These are phyloP conservation scores for Linnemannia exigua DNA, from an alignment of 192 early-diverging fungal species.

Conservation along the genomic window DNA sequence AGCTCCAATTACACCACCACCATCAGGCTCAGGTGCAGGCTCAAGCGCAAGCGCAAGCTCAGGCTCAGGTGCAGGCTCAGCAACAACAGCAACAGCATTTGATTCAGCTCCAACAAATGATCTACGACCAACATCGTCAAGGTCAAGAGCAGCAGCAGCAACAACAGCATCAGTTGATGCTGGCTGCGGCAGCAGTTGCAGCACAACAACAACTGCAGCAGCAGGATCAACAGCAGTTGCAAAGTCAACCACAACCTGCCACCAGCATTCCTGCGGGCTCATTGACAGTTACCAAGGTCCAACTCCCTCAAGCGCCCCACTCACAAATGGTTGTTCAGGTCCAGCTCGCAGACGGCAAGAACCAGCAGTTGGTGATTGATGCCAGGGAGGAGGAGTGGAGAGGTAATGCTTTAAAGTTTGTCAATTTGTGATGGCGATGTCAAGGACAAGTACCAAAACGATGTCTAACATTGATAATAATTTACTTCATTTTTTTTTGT, in stretches of 20 bases:
- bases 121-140: conserved; percentile 60
- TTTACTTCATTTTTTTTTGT: not conserved
- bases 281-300: conserved; percentile 32
- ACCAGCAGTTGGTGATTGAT: conserved; percentile 40
- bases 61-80: conserved; percentile 22
- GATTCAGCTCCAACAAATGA: conserved; percentile 58
- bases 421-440: not conserved
- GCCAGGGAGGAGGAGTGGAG: conserved; percentile 40
- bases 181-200: conserved; percentile 29
- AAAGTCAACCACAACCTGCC: conserved; percentile 24
- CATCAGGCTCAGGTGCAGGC: conserved; percentile 36
- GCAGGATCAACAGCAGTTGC: conserved; percentile 32
- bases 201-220: conserved; percentile 55
- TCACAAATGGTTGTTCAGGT: conserved; percentile 44
- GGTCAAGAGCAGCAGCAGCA: conserved; percentile 58
- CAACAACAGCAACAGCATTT: conserved; percentile 65
- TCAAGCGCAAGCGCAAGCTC: conserved; percentile 37
- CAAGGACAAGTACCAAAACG: not conserved
- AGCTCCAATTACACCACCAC: conserved; percentile 40
- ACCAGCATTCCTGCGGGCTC: conserved; percentile 27
- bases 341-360: conserved; percentile 44
- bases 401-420: conserved; percentile 24
- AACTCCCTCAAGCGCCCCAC: conserved; percentile 23
- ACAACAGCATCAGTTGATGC: conserved; percentile 51
- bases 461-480: not conserved